Conservation (phyloP, 208 protist genomes). For the Leishmania lainsoni region DNA sequence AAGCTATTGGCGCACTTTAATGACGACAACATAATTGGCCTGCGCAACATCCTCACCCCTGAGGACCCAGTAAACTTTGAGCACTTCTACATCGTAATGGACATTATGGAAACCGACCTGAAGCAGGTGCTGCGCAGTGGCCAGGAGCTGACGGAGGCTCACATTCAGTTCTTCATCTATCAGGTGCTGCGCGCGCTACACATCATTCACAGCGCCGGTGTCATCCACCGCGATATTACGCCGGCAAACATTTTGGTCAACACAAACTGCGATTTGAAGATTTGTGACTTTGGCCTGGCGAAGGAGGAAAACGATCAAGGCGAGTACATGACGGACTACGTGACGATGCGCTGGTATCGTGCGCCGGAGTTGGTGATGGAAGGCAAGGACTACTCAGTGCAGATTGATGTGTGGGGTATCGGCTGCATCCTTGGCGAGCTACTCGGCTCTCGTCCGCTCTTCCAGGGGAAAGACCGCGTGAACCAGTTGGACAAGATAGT, state of each 20-base stretch:
- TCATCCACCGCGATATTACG: constrained; percentile 97
- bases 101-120: constrained; percentile 97
- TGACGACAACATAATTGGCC: constrained; percentile 92
- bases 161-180: constrained; percentile 97
- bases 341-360: constrained; percentile 96
- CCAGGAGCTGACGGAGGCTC: constrained; percentile 92
- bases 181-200: constrained; percentile 94
- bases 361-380: constrained; percentile 94
- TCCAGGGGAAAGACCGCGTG: constrained; percentile 89
- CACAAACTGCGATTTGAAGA: constrained; percentile 97
- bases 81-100: constrained; percentile 95
- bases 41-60: constrained; percentile 88
- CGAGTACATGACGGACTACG: constrained; percentile 94
- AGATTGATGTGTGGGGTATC: constrained; percentile 93
- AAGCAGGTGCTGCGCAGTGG: constrained; percentile 93
- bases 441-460: constrained; percentile 84
- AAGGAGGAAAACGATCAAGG: constrained; percentile 88
- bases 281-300: constrained; percentile 95
- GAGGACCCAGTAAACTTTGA: constrained; percentile 71
- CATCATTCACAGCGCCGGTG: constrained; percentile 93
- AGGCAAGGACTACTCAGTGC: constrained; percentile 85
- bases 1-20: constrained; percentile 92
- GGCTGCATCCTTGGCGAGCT: constrained; percentile 92
- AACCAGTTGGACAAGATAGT: constrained; percentile 93
- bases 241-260: constrained; percentile 97